Base-by-base conservation (phyloP, 768 basidiomycete species). In the Suillus americanus region DNA sequence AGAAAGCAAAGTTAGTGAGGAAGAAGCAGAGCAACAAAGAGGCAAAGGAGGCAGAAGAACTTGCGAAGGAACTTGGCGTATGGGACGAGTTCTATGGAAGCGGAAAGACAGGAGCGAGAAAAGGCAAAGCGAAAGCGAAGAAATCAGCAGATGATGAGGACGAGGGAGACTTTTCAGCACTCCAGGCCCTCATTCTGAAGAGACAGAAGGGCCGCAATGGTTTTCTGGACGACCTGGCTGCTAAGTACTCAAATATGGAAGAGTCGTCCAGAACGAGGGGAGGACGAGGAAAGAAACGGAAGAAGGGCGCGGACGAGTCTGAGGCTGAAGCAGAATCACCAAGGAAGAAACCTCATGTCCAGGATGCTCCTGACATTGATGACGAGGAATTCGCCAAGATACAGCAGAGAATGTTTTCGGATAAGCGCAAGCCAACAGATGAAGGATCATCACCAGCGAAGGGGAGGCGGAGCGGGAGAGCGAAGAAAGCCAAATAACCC, bases 31-130 rank as follows among this genome's bases (percentile, higher is more conserved):
- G 87, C 2, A 81, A 88, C 66, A 90, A 89, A 74, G 95, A 96
- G 74, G 93, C 92, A 2, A 79, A 79, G 62, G 94, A 97, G 70
- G 95, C 95, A 4, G 95, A 94, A 75, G 81, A 85, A 23, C 78
- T 89, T 48, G 95, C 95, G 6, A 92, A 88, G 68, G 92, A 94
- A 67, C 77, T 98, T 18, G 95, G 95, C 3, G 91, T 97, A 12
- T 96, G 94, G 94, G 95, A 97, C 63, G 93, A 95, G 69, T 95
- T 95, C 70, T 94, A 92, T 71, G 92, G 91, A 5, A 86, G 81
- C 66, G 92, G 91, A 4, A 91, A 89, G 76, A 75, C 82, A 2
- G 85, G 86, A 8, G 79, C 85, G 41, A 82, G 86, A 67, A 86
- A 85, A 75, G 77, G 77, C 16, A 86, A 85, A 51, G 80, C 78